These are phyloP conservation scores for Liquidambar formosana DNA, from an alignment of 164 flowering plant genomes.

Conservation along the genomic window DNA sequence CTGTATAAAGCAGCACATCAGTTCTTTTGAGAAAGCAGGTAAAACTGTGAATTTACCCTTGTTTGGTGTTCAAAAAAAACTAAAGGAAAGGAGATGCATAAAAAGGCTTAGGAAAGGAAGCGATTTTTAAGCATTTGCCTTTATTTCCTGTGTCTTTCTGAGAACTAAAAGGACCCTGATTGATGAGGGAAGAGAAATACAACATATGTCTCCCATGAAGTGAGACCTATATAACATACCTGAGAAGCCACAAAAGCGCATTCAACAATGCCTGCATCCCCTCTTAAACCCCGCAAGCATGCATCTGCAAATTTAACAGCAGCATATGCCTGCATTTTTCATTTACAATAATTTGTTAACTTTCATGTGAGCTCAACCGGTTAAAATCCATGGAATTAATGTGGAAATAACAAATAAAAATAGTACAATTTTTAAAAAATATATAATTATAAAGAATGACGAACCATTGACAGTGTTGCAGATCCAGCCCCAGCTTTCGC, in stretches of 20 bases:
- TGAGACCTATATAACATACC: conserved; percentile 28
- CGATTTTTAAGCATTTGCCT: neutral
- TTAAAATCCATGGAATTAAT: neutral
- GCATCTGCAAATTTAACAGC: conserved; percentile 95
- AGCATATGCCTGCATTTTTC: conserved; percentile 76
- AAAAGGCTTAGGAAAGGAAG: neutral
- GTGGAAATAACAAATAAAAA: neutral
- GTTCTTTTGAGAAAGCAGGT: neutral
- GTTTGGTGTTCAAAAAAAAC: neutral
- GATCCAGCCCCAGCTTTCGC: conserved; percentile 98
- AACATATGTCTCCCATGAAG: neutral
- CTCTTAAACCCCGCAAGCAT: conserved; percentile 83
- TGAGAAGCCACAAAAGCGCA: conserved; percentile 88
- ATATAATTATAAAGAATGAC: conserved; percentile 13
- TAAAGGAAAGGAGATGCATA: neutral
- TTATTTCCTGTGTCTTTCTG: neutral
- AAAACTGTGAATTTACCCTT: conserved; percentile 1
- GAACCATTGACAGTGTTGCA: conserved; percentile 94
- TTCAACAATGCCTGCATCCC: conserved; percentile 77
- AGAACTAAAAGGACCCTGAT: neutral
- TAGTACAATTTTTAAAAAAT: neutral
- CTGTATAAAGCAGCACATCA: conserved; percentile 27
- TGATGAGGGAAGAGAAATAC: neutral
- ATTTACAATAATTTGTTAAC: neutral
- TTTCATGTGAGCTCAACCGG: neutral